phyloP scores from a whole-genome alignment of 1,139 yeast genomes.

The Candida tropicalis region DNA sequence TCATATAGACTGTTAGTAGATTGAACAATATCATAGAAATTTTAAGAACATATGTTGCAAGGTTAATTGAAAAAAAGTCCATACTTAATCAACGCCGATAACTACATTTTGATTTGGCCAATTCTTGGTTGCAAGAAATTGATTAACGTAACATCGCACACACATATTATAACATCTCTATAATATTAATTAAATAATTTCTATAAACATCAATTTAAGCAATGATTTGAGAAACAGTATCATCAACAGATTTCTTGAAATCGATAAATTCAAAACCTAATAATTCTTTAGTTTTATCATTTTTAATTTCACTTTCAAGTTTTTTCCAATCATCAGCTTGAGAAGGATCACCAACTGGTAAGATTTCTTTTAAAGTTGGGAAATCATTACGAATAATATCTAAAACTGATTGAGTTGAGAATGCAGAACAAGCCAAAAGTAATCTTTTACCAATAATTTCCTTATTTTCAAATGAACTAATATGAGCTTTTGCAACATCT shows the following conservation, averaged over 20 bases:
- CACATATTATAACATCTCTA: no score
- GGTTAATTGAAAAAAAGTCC: no score
- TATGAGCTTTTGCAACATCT: conserved; percentile 54
- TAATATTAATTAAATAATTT: no score
- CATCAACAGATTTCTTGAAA: conserved; percentile 39
- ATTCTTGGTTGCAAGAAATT: no score
- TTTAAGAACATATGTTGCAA: no score
- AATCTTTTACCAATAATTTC: conserved; percentile 30
- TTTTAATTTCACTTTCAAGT: conserved; percentile 13
- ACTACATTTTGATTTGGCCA: no score
- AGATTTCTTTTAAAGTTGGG: conserved; percentile 17
- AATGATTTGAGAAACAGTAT: conserved; percentile 41
- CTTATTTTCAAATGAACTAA: conserved; percentile 33
- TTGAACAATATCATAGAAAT: no score
- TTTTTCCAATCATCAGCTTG: conserved; percentile 9
- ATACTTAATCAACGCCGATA: no score
- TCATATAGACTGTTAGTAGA: no score
- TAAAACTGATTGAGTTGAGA: conserved; percentile 22
- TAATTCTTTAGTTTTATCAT: conserved; percentile 29
- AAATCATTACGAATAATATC: conserved; percentile 26
- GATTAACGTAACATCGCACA: no score
- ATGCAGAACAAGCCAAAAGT: conserved; percentile 29
- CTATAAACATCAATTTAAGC: neutral
- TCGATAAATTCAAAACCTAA: conserved; percentile 40
- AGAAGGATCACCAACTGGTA: conserved; percentile 16